phyloP scores from a whole-genome alignment of 2,329 filamentous ascomycete genomes.

The Fusarium sp. region DNA sequence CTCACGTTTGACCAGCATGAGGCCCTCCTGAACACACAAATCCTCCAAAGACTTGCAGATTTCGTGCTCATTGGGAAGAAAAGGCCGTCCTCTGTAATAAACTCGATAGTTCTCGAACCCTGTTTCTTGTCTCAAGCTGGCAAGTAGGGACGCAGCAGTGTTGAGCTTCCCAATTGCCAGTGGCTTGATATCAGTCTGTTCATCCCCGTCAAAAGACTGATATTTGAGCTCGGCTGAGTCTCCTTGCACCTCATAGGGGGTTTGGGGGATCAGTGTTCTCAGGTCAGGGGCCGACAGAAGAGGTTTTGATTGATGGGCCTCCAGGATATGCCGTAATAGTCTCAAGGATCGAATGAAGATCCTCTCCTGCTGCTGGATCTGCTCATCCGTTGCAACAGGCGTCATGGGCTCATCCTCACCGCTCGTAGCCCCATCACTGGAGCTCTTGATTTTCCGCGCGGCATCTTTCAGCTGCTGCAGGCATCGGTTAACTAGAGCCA shows the following conservation, averaged over 20 bases:
- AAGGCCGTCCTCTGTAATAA: conserved; percentile 75
- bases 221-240: conserved; percentile 76
- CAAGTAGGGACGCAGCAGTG: conserved; percentile 75
- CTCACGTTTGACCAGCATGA: conserved; percentile 74
- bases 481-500: conserved; percentile 78
- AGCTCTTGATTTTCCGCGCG: conserved; percentile 63
- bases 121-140: conserved; percentile 73
- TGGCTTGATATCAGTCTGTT: conserved; percentile 68
- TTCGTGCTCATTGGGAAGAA: conserved; percentile 69
- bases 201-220: conserved; percentile 75
- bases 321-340: conserved; percentile 74
- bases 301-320: conserved; percentile 70
- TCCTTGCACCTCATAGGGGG: conserved; percentile 66
- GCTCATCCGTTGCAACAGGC: conserved; percentile 58
- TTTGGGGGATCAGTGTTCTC: conserved; percentile 62
- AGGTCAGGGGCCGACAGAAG: conserved; percentile 69
- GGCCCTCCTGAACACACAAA: conserved; percentile 71
- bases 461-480: conserved; percentile 74
- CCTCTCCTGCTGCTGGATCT: conserved; percentile 62
- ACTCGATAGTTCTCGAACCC: conserved; percentile 81
- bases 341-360: conserved; percentile 76
- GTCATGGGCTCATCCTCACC: conserved; percentile 65
- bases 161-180: conserved; percentile 76
- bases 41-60: conserved; percentile 73
- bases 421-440: conserved; percentile 53